Base-by-base conservation (phyloP, 345 rosid species). In the Stellera chamaejasme region DNA sequence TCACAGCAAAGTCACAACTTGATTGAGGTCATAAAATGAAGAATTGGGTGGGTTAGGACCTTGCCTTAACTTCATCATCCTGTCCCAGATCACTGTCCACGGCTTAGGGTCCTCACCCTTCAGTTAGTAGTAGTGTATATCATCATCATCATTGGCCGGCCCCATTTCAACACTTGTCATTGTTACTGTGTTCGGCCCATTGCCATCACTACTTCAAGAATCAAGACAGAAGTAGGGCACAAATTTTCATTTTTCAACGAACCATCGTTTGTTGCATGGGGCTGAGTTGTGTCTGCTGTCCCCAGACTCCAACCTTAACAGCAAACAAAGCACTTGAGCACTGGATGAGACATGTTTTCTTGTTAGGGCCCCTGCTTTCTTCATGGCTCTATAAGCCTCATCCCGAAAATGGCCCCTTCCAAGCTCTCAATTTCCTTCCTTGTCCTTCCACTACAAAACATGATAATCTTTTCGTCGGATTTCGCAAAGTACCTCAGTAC, bases 241-340 rank as follows among this genome's bases (percentile, higher is more conserved):
- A 27, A 9, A 16, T 36, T 48, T 13, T 10, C 15, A 45, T 9
- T 52, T 63, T 26, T 61, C 10, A 53, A 57, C 43, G 47, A 51
- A 45, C 27, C 57, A 60, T 56, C 57, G 71, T 58, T 62, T 66
- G 67, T 67, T 69, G 59, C 52, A 48, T 62, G 39, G 39, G 4
- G 7, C 9, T 46, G 12, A 16, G 27, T 60, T 19, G 51, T 63
- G 72, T 57, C 74, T 41, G 48, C 36, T 48, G 58, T 36, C 50
- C 55, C 7, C 11, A 19, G 15, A 32, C 65, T 62, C 56, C 39
- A 48, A 68, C 46, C 66, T 49, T 15, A 36, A 15, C 64, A 19
- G 52, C 61, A 51, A 65, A 43, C 65, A 64, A 44, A 44, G n/a
- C 46, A 43, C 62, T 48, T 27, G 62, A 11, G 45, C 44, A 23